Conservation (phyloP, 352 stramenopile genomes). For the Globisporangium polare region DNA sequence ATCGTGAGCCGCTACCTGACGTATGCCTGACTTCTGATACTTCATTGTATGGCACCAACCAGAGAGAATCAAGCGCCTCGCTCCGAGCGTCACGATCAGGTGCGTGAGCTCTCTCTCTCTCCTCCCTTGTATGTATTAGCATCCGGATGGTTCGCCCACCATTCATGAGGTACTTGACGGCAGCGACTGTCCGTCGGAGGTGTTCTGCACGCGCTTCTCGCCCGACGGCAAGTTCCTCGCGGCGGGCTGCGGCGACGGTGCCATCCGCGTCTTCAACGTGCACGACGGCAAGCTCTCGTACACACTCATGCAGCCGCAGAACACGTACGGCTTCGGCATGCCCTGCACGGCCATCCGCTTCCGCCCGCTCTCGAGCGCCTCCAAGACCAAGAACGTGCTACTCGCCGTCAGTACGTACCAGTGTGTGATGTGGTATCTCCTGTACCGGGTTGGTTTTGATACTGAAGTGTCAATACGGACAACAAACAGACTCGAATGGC, state of each 20-base stretch:
- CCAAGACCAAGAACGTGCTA: conserved; percentile 91
- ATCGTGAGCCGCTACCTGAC: neutral
- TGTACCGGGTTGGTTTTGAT: neutral
- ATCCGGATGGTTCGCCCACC: too few species aligned
- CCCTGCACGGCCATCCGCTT: conserved; percentile 84
- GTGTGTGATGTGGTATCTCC: too few species aligned
- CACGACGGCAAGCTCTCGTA: conserved; percentile 76
- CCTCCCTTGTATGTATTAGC: too few species aligned
- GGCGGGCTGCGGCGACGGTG: conserved; percentile 80
- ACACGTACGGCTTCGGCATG: conserved; percentile 71
- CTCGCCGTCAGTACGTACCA: conserved; percentile 74
- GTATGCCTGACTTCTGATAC: neutral
- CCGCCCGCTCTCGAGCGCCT: conserved; percentile 65
- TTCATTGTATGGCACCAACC: neutral
- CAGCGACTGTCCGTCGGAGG: conserved; percentile 79
- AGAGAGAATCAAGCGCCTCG: conserved; percentile 57
- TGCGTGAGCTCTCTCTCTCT: conserved; percentile 2
- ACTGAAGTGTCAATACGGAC: too few species aligned
- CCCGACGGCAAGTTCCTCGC: conserved; percentile 81
- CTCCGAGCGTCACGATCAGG: conserved; percentile 78
- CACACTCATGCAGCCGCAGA: conserved; percentile 74
- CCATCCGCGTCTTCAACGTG: conserved; percentile 83
- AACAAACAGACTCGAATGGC: conserved; percentile 75
- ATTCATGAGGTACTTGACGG: too few species aligned
- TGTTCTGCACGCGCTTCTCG: conserved; percentile 88